These are phyloP conservation scores for Colletotrichum higginsianum DNA, from an alignment of 2,329 filamentous ascomycete genomes.

Conservation along the genomic window DNA sequence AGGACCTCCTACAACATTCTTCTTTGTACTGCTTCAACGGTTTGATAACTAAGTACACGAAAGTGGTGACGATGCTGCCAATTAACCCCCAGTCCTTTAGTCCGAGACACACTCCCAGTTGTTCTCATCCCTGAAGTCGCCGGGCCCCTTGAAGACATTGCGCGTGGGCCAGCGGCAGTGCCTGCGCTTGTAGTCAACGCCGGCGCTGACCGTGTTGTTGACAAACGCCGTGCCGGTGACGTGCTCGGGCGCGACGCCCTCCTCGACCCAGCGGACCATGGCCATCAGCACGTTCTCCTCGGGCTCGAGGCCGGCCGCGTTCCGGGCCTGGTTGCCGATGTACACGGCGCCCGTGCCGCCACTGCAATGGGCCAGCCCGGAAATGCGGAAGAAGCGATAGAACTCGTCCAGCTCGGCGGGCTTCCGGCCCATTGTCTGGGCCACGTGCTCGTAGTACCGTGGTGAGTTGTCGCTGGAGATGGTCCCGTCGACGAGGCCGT, in stretches of 20 bases:
- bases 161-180: constrained; percentile 54
- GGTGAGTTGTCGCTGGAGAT: constrained; percentile 61
- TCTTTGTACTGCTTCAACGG: no score
- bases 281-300: constrained; percentile 60
- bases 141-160: constrained; percentile 48
- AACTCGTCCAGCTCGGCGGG: constrained; percentile 56
- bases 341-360: constrained; percentile 59
- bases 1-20: no score
- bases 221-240: constrained; percentile 52
- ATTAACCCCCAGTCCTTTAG: neutral
- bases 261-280: constrained; percentile 64
- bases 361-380: constrained; percentile 66
- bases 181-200: constrained; percentile 49
- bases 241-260: constrained; percentile 57
- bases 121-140: constrained; percentile 33
- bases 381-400: constrained; percentile 67
- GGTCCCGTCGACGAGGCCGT: constrained; percentile 59
- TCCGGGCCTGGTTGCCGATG: constrained; percentile 47
- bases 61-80: no score
- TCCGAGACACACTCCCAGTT: constrained; percentile 36
- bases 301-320: constrained; percentile 49
- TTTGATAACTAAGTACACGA: no score
- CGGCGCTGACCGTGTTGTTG: constrained; percentile 45
- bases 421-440: constrained; percentile 56
- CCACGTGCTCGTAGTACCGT: constrained; percentile 64